Percentiles rank a stretch among this genome's conserved stretches.
Conservation (phyloP, 176 grass and related monocot genomes). For the Tillandsia fasciculata region DNA sequence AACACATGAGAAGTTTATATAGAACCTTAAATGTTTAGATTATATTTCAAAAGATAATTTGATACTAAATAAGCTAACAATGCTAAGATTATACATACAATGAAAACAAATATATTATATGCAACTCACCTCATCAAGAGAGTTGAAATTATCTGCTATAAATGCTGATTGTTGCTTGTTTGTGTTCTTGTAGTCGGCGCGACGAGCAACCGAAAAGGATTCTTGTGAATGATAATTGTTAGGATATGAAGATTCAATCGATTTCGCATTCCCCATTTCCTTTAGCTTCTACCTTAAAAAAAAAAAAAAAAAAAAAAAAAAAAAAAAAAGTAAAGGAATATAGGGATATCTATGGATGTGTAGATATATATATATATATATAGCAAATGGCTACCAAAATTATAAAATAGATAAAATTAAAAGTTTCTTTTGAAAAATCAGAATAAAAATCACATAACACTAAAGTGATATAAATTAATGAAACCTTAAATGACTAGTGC, state of each 20-base stretch:
- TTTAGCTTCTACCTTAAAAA: neutral
- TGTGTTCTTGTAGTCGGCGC: slow-evolving; percentile 28
- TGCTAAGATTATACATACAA: neutral
- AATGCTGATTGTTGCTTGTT: slow-evolving; percentile 28
- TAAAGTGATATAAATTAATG: too few species aligned
- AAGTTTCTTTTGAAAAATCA: too few species aligned
- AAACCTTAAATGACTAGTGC: too few species aligned
- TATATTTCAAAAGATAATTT: slow-evolving; percentile 10
- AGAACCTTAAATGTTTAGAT: neutral
- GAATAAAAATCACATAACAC: too few species aligned
- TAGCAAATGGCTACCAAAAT: too few species aligned
- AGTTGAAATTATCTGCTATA: slow-evolving; percentile 74
- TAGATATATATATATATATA: too few species aligned
- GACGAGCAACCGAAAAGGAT: slow-evolving; percentile 13
- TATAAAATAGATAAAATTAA: too few species aligned
- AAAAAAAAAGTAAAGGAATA: too few species aligned
- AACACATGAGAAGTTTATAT: neutral
- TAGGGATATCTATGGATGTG: too few species aligned
- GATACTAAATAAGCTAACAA: neutral
- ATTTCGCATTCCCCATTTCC: neutral
- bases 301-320: too few species aligned
- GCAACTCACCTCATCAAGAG: slow-evolving; percentile 59
- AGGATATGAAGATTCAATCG: neutral
- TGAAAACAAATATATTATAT: neutral
- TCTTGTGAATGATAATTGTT: slow-evolving; percentile 33